A percentile compares a stretch with the other conserved stretches of the same genome.
These are phyloP conservation scores for Paramecium tetraurelia DNA, from an alignment of 73 alveolate genomes.

Conservation along the genomic window DNA sequence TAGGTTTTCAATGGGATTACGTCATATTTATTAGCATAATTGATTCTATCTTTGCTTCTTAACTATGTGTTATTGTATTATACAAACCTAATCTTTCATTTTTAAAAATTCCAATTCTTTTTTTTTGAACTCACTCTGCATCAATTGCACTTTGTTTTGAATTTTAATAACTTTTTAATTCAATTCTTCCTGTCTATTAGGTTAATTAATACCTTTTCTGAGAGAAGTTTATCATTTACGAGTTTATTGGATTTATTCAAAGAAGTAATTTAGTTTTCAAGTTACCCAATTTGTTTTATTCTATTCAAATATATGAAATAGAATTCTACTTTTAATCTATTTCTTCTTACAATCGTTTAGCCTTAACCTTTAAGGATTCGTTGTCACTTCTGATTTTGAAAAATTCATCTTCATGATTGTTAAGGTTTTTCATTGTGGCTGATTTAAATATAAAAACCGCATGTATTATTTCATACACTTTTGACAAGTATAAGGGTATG, in stretches of 20 bases:
- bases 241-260: background rate
- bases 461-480: background rate
- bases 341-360: background rate
- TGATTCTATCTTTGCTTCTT: background rate
- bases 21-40: background rate
- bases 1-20: background rate
- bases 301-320: background rate
- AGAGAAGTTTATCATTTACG: background rate
- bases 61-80: background rate
- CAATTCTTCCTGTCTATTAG: background rate
- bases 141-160: background rate
- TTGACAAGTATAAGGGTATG: background rate
- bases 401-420: slow-evolving; percentile 15
- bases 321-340: slow-evolving; percentile 7
- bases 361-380: background rate
- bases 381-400: slow-evolving; percentile 4
- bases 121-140: background rate
- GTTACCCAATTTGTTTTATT: background rate
- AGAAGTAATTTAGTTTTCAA: background rate
- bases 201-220: background rate
- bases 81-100: background rate
- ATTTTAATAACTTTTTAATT: background rate
- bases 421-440: background rate
- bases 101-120: background rate
- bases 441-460: background rate